These are phyloP conservation scores for Skeletonema grethae DNA, from an alignment of 108 stramenopile species.

Conservation along the genomic window DNA sequence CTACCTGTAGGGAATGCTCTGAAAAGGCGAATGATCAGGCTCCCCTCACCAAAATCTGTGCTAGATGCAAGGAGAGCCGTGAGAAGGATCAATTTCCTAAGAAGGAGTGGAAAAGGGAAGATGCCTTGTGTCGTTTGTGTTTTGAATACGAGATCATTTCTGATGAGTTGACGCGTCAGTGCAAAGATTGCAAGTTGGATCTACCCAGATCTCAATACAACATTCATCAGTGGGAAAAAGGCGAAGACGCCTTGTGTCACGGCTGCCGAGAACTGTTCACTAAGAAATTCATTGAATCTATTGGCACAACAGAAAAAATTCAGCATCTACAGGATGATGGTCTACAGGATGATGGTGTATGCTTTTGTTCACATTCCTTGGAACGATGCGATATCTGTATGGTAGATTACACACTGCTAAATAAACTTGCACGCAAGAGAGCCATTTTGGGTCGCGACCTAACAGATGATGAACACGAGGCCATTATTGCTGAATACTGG, in stretches of 20 bases:
- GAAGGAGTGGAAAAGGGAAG: constrained; percentile 11
- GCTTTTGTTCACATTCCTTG: constrained; percentile 15
- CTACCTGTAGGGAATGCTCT: neutral
- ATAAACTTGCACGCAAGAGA: constrained; percentile 15
- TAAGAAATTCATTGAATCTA: neutral
- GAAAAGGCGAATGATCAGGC: neutral
- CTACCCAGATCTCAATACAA: constrained; percentile 7
- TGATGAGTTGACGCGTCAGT: constrained; percentile 2
- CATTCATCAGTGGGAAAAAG: constrained; percentile 12
- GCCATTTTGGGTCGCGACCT: constrained; percentile 14
- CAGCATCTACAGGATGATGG: neutral
- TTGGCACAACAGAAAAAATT: neutral
- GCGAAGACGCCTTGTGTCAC: constrained; percentile 10
- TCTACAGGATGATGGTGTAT: neutral
- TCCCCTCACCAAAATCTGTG: neutral
- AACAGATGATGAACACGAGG: neutral
- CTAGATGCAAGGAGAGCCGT: constrained; percentile 3
- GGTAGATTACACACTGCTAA: constrained; percentile 12
- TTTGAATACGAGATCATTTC: constrained; percentile 11
- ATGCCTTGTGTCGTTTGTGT: constrained; percentile 9
- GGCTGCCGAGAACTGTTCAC: neutral
- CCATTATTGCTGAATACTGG: neutral
- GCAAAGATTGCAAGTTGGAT: constrained; percentile 7
- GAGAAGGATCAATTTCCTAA: constrained; percentile 1
- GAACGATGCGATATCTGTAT: constrained; percentile 15